phyloP scores from a whole-genome alignment of 2,329 filamentous ascomycete species.

The Botrytis tulipae region DNA sequence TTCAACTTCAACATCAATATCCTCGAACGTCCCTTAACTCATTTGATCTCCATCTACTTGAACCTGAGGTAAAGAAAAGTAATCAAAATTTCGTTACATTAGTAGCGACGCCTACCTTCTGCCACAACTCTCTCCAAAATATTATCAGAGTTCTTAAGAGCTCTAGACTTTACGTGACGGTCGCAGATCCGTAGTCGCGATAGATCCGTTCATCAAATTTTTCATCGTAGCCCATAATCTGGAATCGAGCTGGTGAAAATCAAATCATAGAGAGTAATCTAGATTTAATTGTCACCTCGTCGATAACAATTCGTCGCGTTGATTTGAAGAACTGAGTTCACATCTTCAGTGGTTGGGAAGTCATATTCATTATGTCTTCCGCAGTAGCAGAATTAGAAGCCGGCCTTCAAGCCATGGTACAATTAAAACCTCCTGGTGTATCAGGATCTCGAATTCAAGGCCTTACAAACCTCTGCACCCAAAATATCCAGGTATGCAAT shows the following conservation, averaged over 20 bases:
- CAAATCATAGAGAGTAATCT: constrained; percentile 23
- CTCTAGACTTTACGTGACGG: constrained; percentile 20
- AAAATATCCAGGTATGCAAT: constrained; percentile 79
- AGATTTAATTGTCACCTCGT: constrained; percentile 18
- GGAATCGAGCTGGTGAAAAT: constrained; percentile 19
- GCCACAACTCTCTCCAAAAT: constrained; percentile 7
- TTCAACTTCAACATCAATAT: background rate
- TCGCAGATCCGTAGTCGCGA: constrained; percentile 23
- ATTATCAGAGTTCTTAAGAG: background rate
- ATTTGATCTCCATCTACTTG: constrained; percentile 5
- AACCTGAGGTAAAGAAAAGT: constrained; percentile 16
- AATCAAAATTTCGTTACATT: constrained; percentile 10
- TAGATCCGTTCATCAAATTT: constrained; percentile 20
- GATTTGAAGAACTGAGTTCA: constrained; percentile 18
- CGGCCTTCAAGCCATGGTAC: constrained; percentile 87
- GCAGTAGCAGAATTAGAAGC: constrained; percentile 88
- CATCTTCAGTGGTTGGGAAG: constrained; percentile 1
- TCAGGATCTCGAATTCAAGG: constrained; percentile 87
- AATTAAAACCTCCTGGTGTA: constrained; percentile 88
- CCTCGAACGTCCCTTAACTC: background rate
- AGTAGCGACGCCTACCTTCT: constrained; percentile 13
- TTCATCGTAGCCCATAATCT: constrained; percentile 23
- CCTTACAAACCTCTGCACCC: constrained; percentile 83
- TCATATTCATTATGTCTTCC: constrained; percentile 61
- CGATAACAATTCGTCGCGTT: constrained; percentile 17